Conservation (phyloP, 352 stramenopile genomes). For the Globisporangium iwayamae region DNA sequence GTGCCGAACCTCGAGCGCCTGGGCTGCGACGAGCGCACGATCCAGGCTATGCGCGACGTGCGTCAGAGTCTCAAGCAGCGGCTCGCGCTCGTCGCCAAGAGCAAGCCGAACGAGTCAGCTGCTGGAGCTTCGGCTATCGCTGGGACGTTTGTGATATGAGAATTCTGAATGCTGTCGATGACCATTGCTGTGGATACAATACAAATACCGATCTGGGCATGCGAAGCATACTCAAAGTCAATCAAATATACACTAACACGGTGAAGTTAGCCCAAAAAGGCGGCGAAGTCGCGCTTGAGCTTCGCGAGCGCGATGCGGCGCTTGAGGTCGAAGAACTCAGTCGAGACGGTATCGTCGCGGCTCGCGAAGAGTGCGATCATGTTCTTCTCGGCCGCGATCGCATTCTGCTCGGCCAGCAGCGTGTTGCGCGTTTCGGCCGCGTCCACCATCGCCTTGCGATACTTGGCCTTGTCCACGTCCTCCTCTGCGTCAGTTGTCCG, state of each 20-base stretch:
- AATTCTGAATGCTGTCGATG: not conserved
- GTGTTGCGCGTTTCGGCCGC: constrained; percentile 13
- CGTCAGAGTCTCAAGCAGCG: constrained; percentile 17
- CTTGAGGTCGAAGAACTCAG: constrained; percentile 18
- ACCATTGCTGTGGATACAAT: not conserved
- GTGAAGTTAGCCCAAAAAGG: not conserved
- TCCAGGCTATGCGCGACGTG: constrained; percentile 18
- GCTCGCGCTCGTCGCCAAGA: constrained; percentile 1
- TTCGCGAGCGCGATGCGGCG: constrained; percentile 15
- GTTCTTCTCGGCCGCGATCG: constrained; percentile 16
- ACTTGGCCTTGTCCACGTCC: constrained; percentile 4
- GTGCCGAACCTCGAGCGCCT: constrained; percentile 20
- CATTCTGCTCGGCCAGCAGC: constrained; percentile 17
- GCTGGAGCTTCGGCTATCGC: too few relatives aligned
- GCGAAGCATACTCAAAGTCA: not conserved
- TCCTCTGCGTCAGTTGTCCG: not conserved
- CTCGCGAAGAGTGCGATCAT: constrained; percentile 15
- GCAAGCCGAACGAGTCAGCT: not conserved
- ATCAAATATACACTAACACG: too few relatives aligned
- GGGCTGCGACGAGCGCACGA: constrained; percentile 20
- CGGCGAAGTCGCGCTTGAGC: constrained; percentile 12
- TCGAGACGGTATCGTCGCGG: constrained; percentile 11
- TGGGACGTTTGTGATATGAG: constrained; percentile 2
- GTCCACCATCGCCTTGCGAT: constrained; percentile 13
- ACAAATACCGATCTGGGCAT: not conserved